Conservation (phyloP, 495 filamentous ascomycete genomes). For the Daldinia vernicosa region DNA sequence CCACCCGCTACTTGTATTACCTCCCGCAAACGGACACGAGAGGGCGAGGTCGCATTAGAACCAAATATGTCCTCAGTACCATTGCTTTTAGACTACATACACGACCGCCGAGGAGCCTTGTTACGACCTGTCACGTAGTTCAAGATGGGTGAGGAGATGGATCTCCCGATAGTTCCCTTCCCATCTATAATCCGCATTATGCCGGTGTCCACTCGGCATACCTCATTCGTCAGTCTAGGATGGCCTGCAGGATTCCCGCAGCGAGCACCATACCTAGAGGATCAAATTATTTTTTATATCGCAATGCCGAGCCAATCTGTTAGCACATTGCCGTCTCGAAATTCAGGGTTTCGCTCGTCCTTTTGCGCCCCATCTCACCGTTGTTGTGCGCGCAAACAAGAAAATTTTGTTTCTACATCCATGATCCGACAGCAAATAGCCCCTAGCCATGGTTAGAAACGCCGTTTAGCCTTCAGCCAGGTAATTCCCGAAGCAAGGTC, state of each 20-base stretch:
- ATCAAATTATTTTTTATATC: slow-evolving; percentile 27
- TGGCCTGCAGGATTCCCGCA: slow-evolving; percentile 35
- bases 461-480: slow-evolving; percentile 7
- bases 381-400: slow-evolving; percentile 14
- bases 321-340: slow-evolving; percentile 1
- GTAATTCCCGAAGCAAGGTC: slow-evolving; percentile 28
- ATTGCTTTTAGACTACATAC: slow-evolving; percentile 19
- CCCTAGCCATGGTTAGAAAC: neutral
- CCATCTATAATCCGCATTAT: slow-evolving; percentile 40
- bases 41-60: slow-evolving; percentile 21
- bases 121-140: slow-evolving; percentile 45
- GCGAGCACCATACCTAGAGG: slow-evolving; percentile 29
- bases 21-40: slow-evolving; percentile 38
- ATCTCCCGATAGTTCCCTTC: slow-evolving; percentile 42
- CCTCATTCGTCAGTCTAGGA: slow-evolving; percentile 39
- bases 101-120: slow-evolving; percentile 14
- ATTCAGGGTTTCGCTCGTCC: neutral
- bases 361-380: slow-evolving; percentile 12
- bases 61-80: slow-evolving; percentile 21
- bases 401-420: neutral
- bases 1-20: slow-evolving; percentile 29
- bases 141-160: slow-evolving; percentile 44
- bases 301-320: slow-evolving; percentile 34
- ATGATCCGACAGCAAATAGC: slow-evolving; percentile 2
- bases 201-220: slow-evolving; percentile 39